Evolutionary conservation across 176 grass and related monocot genomes (phyloP), one percentile per base, ranked within the genome.

Genomic region (Rhynchospora tenuis): DNA sequence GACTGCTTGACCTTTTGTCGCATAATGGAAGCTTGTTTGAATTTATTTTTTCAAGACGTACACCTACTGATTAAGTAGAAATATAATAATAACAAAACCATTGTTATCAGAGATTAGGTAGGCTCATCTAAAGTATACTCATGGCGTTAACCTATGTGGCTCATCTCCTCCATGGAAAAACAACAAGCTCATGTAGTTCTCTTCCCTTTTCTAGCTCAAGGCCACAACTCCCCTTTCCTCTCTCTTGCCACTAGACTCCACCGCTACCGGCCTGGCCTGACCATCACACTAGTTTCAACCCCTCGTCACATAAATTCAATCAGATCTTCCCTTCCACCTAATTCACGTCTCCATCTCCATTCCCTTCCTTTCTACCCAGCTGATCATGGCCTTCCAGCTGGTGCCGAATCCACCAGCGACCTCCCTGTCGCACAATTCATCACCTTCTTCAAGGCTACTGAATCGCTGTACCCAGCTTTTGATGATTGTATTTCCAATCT

Each of bases 391-490:
- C 87, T 97, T 26, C 89, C 87, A 5, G 33, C 33, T 38, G 85
- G 64, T 63, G 68, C 83, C 3, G 69, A 93, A 14, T 88, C 80
- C 66, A 79, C 83, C n/a, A 65, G 51, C 20, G 85, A 85, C 78
- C 75, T 95, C 87, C 88, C 83, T 85, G 27, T 15, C 83, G 13
- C 83, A 86, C 90, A 89, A 76, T 86, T 93, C 83, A 83, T 88
- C 52, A 2, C 60, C 31, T 87, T 89, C 81, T 89, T 93, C 60
- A 46, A 42, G 15, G 93, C 91, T 4, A 86, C 83, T 23, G 85
- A 85, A 80, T 93, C 89, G 9, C 85, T 93, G 8, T 91, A 22
- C 31, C 91, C 89, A 1, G 73, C 86, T 45, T 97, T 97, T 33
- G 83, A 93, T 6, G 54, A 72, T 0, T 90, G 89, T 85, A 0